phyloP scores from a whole-genome alignment of 2,329 filamentous ascomycete genomes.

The Colletotrichum abscissum region DNA sequence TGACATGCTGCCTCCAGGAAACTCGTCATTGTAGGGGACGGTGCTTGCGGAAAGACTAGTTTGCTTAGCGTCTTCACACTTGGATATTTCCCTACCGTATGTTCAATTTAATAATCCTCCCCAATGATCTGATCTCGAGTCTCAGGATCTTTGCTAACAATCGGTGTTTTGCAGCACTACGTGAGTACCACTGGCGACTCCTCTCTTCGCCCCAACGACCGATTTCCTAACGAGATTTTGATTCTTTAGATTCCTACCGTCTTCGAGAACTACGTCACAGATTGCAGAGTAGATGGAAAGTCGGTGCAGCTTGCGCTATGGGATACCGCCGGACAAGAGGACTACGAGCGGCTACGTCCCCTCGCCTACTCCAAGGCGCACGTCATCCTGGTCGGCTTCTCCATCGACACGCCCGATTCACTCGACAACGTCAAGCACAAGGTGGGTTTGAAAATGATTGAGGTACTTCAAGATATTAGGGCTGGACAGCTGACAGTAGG shows the following conservation, averaged over 20 bases:
- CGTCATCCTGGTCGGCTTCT: conserved; percentile 96
- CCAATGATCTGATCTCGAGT: conserved; percentile 9
- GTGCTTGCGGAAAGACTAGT: conserved; percentile 98
- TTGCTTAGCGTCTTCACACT: conserved; percentile 97
- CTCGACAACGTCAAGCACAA: conserved; percentile 99
- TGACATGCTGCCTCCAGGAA: conserved; percentile 68
- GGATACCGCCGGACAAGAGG: conserved; percentile 99
- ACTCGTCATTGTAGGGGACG: conserved; percentile 95
- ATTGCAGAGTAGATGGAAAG: conserved; percentile 97
- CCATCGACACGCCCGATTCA: conserved; percentile 94
- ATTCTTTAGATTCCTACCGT: conserved; percentile 86
- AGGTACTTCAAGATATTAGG: no score
- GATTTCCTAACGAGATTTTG: conserved; percentile 4
- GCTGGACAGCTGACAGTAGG: not conserved
- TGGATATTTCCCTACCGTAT: conserved; percentile 96
- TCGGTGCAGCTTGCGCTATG: conserved; percentile 98
- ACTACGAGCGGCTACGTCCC: conserved; percentile 95
- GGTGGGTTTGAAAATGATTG: conserved; percentile 58
- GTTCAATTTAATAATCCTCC: conserved; percentile 49
- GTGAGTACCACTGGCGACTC: conserved; percentile 53
- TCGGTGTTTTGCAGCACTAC: conserved; percentile 61
- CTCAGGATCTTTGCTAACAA: conserved; percentile 39
- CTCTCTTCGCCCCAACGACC: conserved; percentile 25
- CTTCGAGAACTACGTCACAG: conserved; percentile 99
- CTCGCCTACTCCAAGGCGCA: conserved; percentile 97